Percentiles rank a stretch among this genome's conserved stretches.
phyloP scores from a whole-genome alignment of 257 asterid species.

The Nicotiana undulata region DNA sequence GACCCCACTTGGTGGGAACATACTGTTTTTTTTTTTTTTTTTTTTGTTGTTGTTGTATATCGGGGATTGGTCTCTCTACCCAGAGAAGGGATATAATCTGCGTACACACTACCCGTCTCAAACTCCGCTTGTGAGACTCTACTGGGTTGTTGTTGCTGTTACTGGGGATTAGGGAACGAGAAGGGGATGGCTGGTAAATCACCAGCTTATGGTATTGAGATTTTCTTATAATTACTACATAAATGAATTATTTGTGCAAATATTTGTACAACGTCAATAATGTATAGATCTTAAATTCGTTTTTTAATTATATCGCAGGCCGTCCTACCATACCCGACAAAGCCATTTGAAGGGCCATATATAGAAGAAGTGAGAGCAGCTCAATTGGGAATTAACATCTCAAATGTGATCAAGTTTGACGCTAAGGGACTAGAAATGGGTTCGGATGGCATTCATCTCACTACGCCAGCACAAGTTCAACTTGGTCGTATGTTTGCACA shows the following conservation, averaged over 20 bases:
- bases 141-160: no score
- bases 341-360: constrained; percentile 27
- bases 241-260: background rate
- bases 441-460: constrained; percentile 46
- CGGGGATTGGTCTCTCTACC: background rate
- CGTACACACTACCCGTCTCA: no score
- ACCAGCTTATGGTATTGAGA: no score
- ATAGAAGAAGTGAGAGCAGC: constrained; percentile 42
- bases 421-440: constrained; percentile 46
- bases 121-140: no score
- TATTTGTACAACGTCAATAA: background rate
- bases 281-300: background rate
- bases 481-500: constrained; percentile 52
- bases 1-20: no score
- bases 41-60: no score
- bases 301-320: background rate
- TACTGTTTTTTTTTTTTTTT: no score
- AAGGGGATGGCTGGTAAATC: no score
- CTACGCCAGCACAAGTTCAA: constrained; percentile 39
- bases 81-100: accelerated
- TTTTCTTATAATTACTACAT: background rate
- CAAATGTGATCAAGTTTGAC: constrained; percentile 49
- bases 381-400: constrained; percentile 38
- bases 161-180: background rate
- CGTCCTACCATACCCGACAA: background rate